Conservation (phyloP, 2,329 filamentous ascomycete genomes). For the Epichloe elymi region DNA sequence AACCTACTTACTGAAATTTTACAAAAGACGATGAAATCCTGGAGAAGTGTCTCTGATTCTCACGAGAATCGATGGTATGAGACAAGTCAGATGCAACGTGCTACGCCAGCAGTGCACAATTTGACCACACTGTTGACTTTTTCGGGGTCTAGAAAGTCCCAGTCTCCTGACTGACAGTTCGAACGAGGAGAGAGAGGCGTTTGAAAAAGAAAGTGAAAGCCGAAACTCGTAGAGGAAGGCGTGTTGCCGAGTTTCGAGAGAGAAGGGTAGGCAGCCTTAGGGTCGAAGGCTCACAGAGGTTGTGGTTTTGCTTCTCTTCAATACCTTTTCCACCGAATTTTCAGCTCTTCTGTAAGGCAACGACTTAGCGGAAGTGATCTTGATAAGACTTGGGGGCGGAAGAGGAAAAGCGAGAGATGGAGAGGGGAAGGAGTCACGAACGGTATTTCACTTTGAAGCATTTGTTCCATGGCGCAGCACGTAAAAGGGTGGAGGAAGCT, state of each 20-base stretch:
- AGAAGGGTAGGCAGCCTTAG: neutral
- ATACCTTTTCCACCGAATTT: neutral
- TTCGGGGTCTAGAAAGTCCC: neutral
- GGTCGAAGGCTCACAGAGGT: neutral
- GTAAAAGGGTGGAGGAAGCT: slow-evolving; percentile 15
- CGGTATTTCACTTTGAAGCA: slow-evolving; percentile 20
- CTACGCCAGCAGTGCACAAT: no score
- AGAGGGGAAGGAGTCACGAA: slow-evolving; percentile 19
- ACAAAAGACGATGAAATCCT: neutral
- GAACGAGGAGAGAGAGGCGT: neutral
- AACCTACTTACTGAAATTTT: neutral
- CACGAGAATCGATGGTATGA: neutral
- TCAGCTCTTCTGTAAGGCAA: neutral
- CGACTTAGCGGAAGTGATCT: neutral
- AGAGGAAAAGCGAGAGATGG: slow-evolving; percentile 7
- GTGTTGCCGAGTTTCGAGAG: neutral
- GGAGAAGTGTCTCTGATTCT: neutral
- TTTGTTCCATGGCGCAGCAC: slow-evolving; percentile 18
- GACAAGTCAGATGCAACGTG: neutral
- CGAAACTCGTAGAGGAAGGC: neutral
- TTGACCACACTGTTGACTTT: no score
- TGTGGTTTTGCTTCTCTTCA: neutral
- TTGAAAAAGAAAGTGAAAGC: neutral
- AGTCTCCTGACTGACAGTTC: neutral
- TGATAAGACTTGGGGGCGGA: slow-evolving; percentile 6